Base-by-base conservation (phyloP, 1,284 basidiomycete species). In the Rhodotorula sp. region DNA sequence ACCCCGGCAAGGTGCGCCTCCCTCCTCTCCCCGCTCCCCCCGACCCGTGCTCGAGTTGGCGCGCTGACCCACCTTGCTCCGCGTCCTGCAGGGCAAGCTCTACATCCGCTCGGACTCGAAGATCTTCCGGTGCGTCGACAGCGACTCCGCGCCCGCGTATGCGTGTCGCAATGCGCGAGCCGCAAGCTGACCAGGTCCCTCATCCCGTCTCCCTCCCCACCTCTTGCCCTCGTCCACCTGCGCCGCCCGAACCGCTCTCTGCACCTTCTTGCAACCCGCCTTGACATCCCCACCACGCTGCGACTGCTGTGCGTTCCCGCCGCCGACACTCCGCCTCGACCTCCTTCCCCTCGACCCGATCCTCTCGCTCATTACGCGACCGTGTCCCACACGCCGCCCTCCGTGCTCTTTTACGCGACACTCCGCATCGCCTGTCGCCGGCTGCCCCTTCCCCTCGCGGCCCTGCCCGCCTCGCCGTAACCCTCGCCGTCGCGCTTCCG, bases 31-130 rank as follows among this genome's bases (percentile, higher is more conserved):
- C 7, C n/a, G n/a, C n/a, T n/a, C n/a, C 36, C 32, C 39, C 55
- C 64, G 29, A 41, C 50, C 44, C 65, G 22, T 29, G 46, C 44
- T 44, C 46, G 36, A 32, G 2, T 6, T 12, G 13, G 15, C 12
- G 17, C 25, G 36, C 66, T 60, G 69, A 66, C 68, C 19, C 32
- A 25, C 34, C 6, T 1, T 41, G 9, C 27, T 29, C 29, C 17
- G 15, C n/a, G 27, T 5, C 27, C 6, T 44, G 41, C 72, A 77
- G 78, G 79, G 94, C 82, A 92, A 91, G 83, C 88, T 94, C 79
- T 97, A 95, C 84, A 92, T 97, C 83, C 91, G 94, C 79, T 91
- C 92, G 78, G 94, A 97, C 88, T 92, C 90, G 85, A 97, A 96
- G 87, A 93, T 94, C 81, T 88, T 81, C 77, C 72, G 78, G 67